Conservation (phyloP, 1,284 basidiomycete species). For the Termitomyces sp. region DNA sequence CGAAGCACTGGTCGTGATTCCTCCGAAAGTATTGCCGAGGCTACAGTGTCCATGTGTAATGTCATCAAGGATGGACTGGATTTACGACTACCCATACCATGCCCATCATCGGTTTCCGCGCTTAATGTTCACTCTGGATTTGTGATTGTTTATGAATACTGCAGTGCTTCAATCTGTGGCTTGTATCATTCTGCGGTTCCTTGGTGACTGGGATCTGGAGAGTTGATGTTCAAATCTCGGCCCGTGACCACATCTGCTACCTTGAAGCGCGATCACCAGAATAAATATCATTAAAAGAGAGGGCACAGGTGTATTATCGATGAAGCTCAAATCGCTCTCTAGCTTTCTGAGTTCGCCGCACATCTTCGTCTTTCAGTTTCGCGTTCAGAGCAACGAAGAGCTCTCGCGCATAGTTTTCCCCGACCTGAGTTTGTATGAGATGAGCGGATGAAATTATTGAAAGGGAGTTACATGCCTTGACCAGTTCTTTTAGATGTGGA, state of each 20-base stretch:
- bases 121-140: background rate
- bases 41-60: background rate
- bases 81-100: background rate
- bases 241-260: background rate
- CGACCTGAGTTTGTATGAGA: conserved; percentile 37
- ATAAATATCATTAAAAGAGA: background rate
- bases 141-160: background rate
- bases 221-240: background rate
- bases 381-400: conserved; percentile 34
- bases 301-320: conserved; percentile 9
- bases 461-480: conserved; percentile 38
- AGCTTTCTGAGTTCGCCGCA: conserved; percentile 35
- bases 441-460: background rate
- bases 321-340: conserved; percentile 30
- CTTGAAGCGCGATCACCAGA: background rate
- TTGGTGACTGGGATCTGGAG: background rate
- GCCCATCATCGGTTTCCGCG: background rate
- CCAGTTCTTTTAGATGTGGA: conserved; percentile 40
- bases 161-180: background rate
- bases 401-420: conserved; percentile 38
- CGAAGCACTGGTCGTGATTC: background rate
- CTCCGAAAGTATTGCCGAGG: background rate
- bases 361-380: conserved; percentile 43
- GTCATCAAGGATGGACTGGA: background rate
- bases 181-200: no score